A percentile compares a stretch with the other conserved stretches of the same genome.
Conservation (phyloP, 148 eudicot species). For the Amaranthus hypochondriacus region DNA sequence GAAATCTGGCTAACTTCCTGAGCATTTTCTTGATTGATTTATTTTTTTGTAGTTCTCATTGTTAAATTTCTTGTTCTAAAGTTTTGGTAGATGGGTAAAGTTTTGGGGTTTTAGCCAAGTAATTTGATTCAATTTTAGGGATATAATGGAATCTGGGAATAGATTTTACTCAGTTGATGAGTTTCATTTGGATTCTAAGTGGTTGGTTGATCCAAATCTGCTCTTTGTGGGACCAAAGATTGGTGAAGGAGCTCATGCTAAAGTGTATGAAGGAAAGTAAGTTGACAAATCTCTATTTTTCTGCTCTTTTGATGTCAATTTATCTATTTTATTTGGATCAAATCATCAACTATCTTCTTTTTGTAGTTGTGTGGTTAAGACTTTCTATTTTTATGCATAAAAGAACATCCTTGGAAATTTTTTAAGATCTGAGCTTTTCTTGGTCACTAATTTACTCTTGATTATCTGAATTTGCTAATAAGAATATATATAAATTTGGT, state of each 20-base stretch:
- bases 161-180: constrained; percentile 34
- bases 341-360: neutral
- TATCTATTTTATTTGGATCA: constrained; percentile 1
- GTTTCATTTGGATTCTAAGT: constrained; percentile 38
- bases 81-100: constrained; percentile 18
- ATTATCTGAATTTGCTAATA: neutral
- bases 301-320: neutral
- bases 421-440: neutral
- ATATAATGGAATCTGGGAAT: constrained; percentile 35
- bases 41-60: constrained; percentile 5
- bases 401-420: neutral
- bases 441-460: neutral
- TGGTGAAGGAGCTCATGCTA: constrained; percentile 57
- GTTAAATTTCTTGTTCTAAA: constrained; percentile 13
- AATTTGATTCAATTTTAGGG: constrained; percentile 7
- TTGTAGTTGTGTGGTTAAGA: constrained; percentile 1
- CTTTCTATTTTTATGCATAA: constrained; percentile 1
- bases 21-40: constrained; percentile 16
- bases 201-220: constrained; percentile 47
- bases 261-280: constrained; percentile 52
- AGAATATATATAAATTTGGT: constrained; percentile 6
- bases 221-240: constrained; percentile 48
- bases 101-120: constrained; percentile 7
- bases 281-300: constrained; percentile 11
- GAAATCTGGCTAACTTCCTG: neutral